Conservation (phyloP, 345 rosid species). For the Acer campestre region DNA sequence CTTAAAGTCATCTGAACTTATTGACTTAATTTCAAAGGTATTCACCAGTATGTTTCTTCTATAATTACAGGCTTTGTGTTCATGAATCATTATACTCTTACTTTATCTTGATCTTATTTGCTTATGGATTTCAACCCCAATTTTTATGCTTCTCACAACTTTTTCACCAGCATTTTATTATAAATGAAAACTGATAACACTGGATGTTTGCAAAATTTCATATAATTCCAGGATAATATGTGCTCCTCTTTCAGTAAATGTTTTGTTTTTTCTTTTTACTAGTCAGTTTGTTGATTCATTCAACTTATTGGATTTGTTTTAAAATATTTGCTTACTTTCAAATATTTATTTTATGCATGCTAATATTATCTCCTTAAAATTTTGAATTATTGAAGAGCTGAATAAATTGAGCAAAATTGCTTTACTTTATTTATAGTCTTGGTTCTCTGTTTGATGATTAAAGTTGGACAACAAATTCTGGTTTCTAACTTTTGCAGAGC, state of each 20-base stretch:
- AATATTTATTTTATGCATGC: not conserved
- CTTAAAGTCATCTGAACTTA: conserved; percentile 59
- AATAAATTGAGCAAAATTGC: not conserved
- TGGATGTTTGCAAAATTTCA: not conserved
- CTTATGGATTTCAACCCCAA: not conserved
- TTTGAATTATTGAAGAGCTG: conserved; percentile 11
- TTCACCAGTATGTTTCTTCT: not conserved
- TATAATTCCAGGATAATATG: not conserved
- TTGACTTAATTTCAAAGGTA: conserved; percentile 80
- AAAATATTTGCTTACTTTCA: not conserved
- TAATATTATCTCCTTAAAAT: conserved; percentile 1
- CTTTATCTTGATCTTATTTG: not conserved
- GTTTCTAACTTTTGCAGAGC: conserved; percentile 54
- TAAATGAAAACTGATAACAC: not conserved
- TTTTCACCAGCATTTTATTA: not conserved
- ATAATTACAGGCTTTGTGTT: conserved; percentile 11
- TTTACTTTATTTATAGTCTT: not conserved
- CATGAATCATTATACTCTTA: conserved; percentile 6
- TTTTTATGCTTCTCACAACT: not conserved
- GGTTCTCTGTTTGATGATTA: not conserved
- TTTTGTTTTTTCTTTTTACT: not conserved
- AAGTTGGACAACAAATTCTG: not conserved
- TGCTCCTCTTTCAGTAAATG: not conserved
- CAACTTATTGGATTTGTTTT: not conserved
- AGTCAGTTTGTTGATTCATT: not conserved